A percentile compares a stretch with the other conserved stretches of the same genome.
Conservation (phyloP, 768 basidiomycete genomes). For the Leccinum boreale region DNA sequence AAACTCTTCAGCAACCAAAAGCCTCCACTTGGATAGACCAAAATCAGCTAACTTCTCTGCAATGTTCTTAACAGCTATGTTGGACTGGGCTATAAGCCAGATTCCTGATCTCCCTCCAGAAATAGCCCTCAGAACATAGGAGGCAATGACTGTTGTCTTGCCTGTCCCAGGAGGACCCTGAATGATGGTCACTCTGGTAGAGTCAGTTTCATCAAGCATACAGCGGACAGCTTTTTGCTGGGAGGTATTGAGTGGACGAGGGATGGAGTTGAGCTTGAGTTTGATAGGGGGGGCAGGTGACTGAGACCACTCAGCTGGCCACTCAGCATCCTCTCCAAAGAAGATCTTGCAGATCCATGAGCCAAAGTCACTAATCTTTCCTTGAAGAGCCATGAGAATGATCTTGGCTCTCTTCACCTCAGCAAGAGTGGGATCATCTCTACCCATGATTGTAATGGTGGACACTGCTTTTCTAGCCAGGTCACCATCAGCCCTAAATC, state of each 20-base stretch:
- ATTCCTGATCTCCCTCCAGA: constrained; percentile 45
- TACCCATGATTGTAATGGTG: constrained; percentile 49
- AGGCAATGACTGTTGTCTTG: constrained; percentile 70
- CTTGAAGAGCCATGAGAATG: constrained; percentile 37
- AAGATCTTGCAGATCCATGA: constrained; percentile 40
- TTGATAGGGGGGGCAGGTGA: constrained; percentile 16
- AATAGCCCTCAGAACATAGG: constrained; percentile 51
- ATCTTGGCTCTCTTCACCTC: constrained; percentile 40
- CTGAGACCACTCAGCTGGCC: constrained; percentile 37
- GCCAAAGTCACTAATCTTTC: constrained; percentile 26
- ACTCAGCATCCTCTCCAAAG: constrained; percentile 27
- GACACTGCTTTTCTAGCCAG: constrained; percentile 31
- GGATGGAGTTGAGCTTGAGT: constrained; percentile 12
- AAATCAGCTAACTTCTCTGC: constrained; percentile 69
- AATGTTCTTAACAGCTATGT: constrained; percentile 88
- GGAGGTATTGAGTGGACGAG: constrained; percentile 37
- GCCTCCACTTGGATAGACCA: constrained; percentile 53
- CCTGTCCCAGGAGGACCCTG: constrained; percentile 67
- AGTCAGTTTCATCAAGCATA: constrained; percentile 39
- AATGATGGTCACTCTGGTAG: constrained; percentile 33
- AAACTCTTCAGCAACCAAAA: constrained; percentile 73
- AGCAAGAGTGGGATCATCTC: constrained; percentile 55
- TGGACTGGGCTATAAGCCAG: constrained; percentile 83
- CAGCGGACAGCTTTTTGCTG: constrained; percentile 34
- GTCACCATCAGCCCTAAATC: constrained; percentile 19